Evolutionary conservation across 2,329 filamentous ascomycete species (phyloP).

Genomic region (Achaetomium macrosporum): DNA sequence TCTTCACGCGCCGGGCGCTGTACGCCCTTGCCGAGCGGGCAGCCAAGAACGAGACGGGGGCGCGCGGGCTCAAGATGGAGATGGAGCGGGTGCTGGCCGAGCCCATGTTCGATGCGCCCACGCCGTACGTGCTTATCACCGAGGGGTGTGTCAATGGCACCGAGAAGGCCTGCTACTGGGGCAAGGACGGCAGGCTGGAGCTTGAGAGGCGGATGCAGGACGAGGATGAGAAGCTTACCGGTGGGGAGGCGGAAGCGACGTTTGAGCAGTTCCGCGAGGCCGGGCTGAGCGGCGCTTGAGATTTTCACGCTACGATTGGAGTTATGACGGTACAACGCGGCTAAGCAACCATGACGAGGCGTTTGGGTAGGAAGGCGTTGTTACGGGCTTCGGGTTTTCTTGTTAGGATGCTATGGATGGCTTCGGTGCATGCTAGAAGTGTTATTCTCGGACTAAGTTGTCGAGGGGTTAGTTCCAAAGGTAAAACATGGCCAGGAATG

Average conservation of each 20-base stretch:
- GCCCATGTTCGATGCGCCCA: constrained; percentile 75
- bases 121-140: constrained; percentile 68
- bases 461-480: too few species aligned
- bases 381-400: not conserved
- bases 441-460: not conserved
- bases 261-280: constrained; percentile 43
- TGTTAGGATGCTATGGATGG: not conserved
- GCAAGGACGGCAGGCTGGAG: constrained; percentile 64
- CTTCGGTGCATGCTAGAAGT: constrained; percentile 2
- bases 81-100: constrained; percentile 74
- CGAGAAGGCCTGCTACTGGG: constrained; percentile 57
- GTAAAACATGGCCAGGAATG: too few species aligned
- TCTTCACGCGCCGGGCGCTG: constrained; percentile 78
- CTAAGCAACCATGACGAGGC: not conserved
- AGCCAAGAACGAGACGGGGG: constrained; percentile 61
- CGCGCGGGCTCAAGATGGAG: constrained; percentile 70
- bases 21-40: constrained; percentile 70
- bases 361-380: constrained; percentile 9
- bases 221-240: constrained; percentile 41
- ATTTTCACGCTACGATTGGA: not conserved
- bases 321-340: not conserved
- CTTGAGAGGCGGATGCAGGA: constrained; percentile 62
- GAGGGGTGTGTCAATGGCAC: constrained; percentile 60
- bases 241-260: constrained; percentile 20
- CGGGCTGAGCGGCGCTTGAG: constrained; percentile 42